A percentile compares a stretch with the other conserved stretches of the same genome.
These are phyloP conservation scores for Voacanga thouarsii DNA, from an alignment of 257 asterid species.

Conservation along the genomic window DNA sequence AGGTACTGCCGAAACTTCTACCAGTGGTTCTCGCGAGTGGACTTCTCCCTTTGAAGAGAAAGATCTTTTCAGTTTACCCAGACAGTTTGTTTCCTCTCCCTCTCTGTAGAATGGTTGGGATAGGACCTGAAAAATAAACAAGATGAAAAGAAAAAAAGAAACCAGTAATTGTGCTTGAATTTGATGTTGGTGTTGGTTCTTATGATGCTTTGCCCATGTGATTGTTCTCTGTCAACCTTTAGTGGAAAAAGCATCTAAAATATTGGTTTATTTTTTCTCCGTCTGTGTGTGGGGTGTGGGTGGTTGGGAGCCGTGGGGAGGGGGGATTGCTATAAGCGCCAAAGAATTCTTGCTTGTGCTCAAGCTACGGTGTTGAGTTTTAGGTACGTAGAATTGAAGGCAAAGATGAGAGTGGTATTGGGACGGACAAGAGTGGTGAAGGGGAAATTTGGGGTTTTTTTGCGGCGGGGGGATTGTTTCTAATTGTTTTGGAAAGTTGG, in stretches of 20 bases:
- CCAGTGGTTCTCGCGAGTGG: constrained; percentile 73
- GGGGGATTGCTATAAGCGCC: too few species aligned
- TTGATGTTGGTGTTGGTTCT: constrained; percentile 45
- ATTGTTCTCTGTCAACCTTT: constrained; percentile 18
- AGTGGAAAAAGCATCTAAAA: constrained; percentile 26
- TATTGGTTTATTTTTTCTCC: constrained; percentile 12
- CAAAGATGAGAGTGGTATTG: too few species aligned
- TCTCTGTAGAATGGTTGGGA: constrained; percentile 49
- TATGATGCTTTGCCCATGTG: constrained; percentile 43
- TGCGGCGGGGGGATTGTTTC: too few species aligned
- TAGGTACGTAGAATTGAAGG: too few species aligned
- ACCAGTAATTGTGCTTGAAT: constrained; percentile 37
- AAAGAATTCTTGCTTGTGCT: too few species aligned
- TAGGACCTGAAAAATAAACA: constrained; percentile 30
- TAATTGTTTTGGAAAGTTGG: too few species aligned
- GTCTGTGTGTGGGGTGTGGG: background rate
- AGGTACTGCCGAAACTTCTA: constrained; percentile 34
- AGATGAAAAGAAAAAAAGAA: constrained; percentile 35
- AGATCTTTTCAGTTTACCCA: constrained; percentile 78
- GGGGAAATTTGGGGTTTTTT: too few species aligned
- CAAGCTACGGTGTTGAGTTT: too few species aligned
- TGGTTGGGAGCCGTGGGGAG: too few species aligned
- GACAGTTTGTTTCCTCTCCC: constrained; percentile 94
- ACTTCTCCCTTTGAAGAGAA: constrained; percentile 90
- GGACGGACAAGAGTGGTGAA: too few species aligned